Base-by-base conservation (phyloP, 306 rosid genomes). In the Luffa acutangula region DNA sequence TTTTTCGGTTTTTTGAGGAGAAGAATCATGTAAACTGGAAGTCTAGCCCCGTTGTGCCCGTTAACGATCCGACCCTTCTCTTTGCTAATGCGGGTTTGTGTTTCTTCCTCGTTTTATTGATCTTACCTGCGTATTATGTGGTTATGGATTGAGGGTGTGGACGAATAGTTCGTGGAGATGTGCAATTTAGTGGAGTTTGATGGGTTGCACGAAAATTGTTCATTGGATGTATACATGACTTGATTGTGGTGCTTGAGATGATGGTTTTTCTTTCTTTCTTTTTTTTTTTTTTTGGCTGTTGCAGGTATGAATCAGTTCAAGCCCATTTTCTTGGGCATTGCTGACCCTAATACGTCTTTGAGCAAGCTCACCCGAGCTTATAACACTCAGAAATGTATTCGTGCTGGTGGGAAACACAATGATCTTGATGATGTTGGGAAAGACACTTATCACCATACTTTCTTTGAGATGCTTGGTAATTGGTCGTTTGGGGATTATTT, bases 401-500 rank as follows among this genome's bases (percentile, higher is more conserved):
- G 99, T 43, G 99, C 97, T 12, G 99, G 99, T 25, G 99, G 99
- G 33, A 93, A 95, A 78, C 99, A 95, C 87, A 95, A 95, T 34
- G 97, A 95, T 83, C 97, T 95, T 4, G 99, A 95, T 58, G 99
- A 95, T 3, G 99, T 95, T 3, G 99, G 99, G 76, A 95, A 95
- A 80, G 99, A 95, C 86, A 95, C 99, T 9, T 95, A 95, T 82
- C 99, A 95, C 83, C 99, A 95, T 71, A 95, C 99, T 48, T 95
- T 95, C 87, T 95, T 95, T 79, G 99, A 95, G 85, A 95, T 95
- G 99, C 87, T 95, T 75, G 99, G 99, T 2, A 95, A 95, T 66
- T 95, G 99, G 99, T 95, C 99, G 1, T 95, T 95, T 36, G 97
- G 97, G 48, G 98, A 95, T 82, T 95, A 95, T 89, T 95, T 95